Percentiles rank a stretch among this genome's conserved stretches.
phyloP scores from a whole-genome alignment of 148 eudicot species.

The Nyssa sinensis region DNA sequence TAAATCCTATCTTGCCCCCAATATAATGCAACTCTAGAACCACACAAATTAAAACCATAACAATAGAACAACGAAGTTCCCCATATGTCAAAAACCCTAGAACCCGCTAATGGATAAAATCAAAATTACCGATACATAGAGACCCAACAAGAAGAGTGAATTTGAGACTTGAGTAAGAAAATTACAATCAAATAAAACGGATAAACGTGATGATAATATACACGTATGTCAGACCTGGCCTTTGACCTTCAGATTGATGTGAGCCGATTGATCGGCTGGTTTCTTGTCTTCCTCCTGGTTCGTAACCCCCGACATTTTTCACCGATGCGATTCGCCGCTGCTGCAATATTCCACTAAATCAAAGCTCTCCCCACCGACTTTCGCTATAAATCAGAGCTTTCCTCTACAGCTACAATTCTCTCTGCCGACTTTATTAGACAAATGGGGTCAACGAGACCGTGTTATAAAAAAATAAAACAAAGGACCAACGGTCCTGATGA shows the following conservation, averaged over 20 bases:
- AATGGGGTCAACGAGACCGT: not conserved
- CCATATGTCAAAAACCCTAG: not conserved
- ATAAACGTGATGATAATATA: not conserved
- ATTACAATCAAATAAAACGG: not conserved
- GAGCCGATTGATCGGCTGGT: slow-evolving; percentile 2
- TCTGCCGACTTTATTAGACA: no score
- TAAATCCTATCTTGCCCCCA: no score
- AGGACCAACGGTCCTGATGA: not conserved
- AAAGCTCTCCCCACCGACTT: no score
- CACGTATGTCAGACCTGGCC: not conserved
- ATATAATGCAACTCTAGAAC: not conserved
- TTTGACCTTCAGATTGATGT: slow-evolving; percentile 8
- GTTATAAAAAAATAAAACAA: no score
- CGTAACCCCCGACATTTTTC: slow-evolving; percentile 9
- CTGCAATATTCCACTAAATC: not conserved
- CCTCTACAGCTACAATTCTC: no score
- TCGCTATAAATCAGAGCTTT: no score
- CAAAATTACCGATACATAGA: not conserved
- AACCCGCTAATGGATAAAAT: not conserved
- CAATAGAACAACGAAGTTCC: no score
- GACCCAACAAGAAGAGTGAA: not conserved
- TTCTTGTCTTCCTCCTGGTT: slow-evolving; percentile 10
- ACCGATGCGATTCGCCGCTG: not conserved
- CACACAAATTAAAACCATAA: not conserved
- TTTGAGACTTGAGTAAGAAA: not conserved